Evolutionary conservation across 495 filamentous ascomycete genomes (phyloP).

Genomic region (Talaromyces stipitatus): DNA sequence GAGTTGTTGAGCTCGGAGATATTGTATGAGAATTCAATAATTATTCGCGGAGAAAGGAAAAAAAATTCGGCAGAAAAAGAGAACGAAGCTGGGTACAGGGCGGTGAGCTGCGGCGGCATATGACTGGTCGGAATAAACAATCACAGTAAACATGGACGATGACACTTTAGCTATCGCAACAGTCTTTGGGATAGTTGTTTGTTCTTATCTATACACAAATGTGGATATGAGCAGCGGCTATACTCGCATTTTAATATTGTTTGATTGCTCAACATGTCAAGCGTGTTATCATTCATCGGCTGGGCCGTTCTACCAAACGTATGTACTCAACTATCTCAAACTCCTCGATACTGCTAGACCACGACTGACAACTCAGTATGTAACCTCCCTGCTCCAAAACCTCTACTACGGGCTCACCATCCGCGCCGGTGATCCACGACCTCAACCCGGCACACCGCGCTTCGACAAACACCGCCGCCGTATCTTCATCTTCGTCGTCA

Average conservation of each 20-base stretch:
- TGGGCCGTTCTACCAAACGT: constrained; percentile 79
- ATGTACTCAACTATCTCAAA: constrained; percentile 23
- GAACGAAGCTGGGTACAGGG: constrained; percentile 23
- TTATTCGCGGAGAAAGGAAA: neutral
- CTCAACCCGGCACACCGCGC: constrained; percentile 61
- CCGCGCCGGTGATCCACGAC: constrained; percentile 80
- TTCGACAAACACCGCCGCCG: constrained; percentile 65
- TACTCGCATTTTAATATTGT: neutral
- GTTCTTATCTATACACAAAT: neutral
- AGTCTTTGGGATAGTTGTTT: neutral
- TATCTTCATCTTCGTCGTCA: constrained; percentile 75
- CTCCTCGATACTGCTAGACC: neutral
- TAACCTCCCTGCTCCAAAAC: constrained; percentile 67
- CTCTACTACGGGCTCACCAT: constrained; percentile 86
- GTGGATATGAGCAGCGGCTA: neutral
- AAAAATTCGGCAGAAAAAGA: neutral
- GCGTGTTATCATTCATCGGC: constrained; percentile 65
- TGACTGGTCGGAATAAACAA: neutral
- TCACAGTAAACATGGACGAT: neutral
- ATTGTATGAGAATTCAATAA: constrained; percentile 18
- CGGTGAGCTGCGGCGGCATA: neutral
- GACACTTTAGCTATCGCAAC: neutral
- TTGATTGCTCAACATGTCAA: constrained; percentile 20
- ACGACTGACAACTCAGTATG: constrained; percentile 45
- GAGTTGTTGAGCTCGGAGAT: neutral